These are phyloP conservation scores for Cantharellus anzutake DNA, from an alignment of 768 basidiomycete genomes.

Conservation along the genomic window DNA sequence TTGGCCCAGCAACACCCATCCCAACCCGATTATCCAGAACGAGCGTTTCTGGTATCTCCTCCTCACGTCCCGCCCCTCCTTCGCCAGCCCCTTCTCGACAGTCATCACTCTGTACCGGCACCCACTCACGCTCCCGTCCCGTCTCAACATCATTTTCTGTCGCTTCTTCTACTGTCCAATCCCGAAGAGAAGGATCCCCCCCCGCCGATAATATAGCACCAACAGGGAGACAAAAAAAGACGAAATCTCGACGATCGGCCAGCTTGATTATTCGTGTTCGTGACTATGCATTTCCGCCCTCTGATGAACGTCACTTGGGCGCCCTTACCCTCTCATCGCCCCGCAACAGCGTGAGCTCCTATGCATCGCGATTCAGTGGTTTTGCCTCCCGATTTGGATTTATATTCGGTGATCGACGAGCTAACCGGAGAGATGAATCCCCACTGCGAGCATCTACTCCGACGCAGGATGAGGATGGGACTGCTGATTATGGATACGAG, in stretches of 20 bases:
- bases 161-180: neutral
- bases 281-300: slow-evolving; percentile 27
- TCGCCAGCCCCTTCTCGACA: slow-evolving; percentile 26
- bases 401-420: too few relatives aligned
- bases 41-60: slow-evolving; percentile 18
- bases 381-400: neutral
- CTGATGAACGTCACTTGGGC: slow-evolving; percentile 28
- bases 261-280: slow-evolving; percentile 22
- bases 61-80: slow-evolving; percentile 40
- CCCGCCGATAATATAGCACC: neutral
- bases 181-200: neutral
- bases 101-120: neutral
- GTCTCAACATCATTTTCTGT: neutral
- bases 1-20: too few relatives aligned
- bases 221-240: neutral
- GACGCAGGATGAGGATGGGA: neutral
- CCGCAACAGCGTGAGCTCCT: neutral
- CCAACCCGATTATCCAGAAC: neutral
- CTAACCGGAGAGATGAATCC: neutral
- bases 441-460: neutral
- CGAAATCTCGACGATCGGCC: neutral
- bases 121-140: neutral
- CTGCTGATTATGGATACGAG: slow-evolving; percentile 9
- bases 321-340: neutral
- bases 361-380: neutral